Percentiles rank a stretch among this genome's conserved stretches.
These are phyloP conservation scores for Hyphodiscus sp. DNA, from an alignment of 2,329 filamentous ascomycete species.

Conservation along the genomic window DNA sequence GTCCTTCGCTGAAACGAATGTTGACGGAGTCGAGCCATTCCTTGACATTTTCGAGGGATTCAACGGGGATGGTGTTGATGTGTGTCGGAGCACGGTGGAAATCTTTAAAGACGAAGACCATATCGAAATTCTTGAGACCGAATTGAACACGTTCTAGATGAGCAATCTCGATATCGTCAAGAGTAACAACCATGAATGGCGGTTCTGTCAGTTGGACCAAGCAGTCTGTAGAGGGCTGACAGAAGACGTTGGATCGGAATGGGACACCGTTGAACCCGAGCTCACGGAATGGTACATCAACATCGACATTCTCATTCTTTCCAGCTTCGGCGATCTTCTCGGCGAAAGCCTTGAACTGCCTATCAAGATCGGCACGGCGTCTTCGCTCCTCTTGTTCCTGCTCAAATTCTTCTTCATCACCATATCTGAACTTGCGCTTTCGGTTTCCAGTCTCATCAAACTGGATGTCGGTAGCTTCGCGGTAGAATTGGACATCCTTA, in stretches of 20 bases:
- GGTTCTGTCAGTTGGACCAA: conserved; percentile 95
- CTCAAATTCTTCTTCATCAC: conserved; percentile 97
- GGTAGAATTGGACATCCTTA: conserved; percentile 96
- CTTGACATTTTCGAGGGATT: conserved; percentile 90
- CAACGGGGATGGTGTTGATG: conserved; percentile 96
- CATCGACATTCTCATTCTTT: conserved; percentile 81
- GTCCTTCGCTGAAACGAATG: conserved; percentile 89
- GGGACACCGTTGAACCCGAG: conserved; percentile 96
- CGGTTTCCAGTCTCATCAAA: conserved; percentile 98
- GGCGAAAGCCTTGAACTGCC: conserved; percentile 91
- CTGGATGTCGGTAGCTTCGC: conserved; percentile 96
- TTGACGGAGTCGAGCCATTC: conserved; percentile 96
- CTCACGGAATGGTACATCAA: conserved; percentile 95
- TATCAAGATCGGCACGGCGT: conserved; percentile 84
- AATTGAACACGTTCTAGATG: conserved; percentile 96
- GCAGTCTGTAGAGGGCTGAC: conserved; percentile 94
- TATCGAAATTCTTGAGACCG: conserved; percentile 96
- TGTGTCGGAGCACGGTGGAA: conserved; percentile 86
- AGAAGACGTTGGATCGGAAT: conserved; percentile 88
- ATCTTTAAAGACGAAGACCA: conserved; percentile 98
- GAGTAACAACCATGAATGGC: conserved; percentile 90
- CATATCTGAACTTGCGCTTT: conserved; percentile 95
- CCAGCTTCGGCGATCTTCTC: conserved; percentile 97
- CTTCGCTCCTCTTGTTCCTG: conserved; percentile 95
- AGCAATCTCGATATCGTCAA: conserved; percentile 93